phyloP scores from a whole-genome alignment of 164 flowering plant species.

The Umbilicus rupestris region DNA sequence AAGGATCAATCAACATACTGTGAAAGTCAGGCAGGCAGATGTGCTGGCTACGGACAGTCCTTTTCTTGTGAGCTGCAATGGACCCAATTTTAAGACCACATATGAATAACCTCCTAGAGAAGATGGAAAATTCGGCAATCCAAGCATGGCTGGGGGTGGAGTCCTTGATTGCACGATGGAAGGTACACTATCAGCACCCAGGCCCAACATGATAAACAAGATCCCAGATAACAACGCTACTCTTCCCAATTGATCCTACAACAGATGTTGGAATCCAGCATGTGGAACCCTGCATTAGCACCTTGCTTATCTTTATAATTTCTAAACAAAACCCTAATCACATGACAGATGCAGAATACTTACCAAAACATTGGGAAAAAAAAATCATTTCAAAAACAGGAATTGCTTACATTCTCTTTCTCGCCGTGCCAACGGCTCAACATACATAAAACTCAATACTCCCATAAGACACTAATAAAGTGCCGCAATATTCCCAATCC shows the following conservation, averaged over 20 bases:
- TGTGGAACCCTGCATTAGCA: conserved; percentile 23
- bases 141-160: conserved; percentile 61
- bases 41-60: conserved; percentile 86
- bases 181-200: conserved; percentile 77
- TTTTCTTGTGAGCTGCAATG: conserved; percentile 77
- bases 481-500: background rate
- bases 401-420: no score
- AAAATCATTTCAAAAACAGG: no score
- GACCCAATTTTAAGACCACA: conserved; percentile 68
- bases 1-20: conserved; percentile 33
- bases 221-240: conserved; percentile 68
- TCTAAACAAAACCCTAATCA: background rate
- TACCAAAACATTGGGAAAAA: no score
- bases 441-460: no score
- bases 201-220: conserved; percentile 67
- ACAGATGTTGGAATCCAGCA: conserved; percentile 18
- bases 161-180: conserved; percentile 65
- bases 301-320: conserved; percentile 5
- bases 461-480: background rate
- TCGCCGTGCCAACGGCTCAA: no score
- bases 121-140: conserved; percentile 53
- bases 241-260: conserved; percentile 94
- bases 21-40: conserved; percentile 82
- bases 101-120: conserved; percentile 74
- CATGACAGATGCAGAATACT: no score